Base-by-base conservation (phyloP, 352 stramenopile species). In the Phytophthora sp. region DNA sequence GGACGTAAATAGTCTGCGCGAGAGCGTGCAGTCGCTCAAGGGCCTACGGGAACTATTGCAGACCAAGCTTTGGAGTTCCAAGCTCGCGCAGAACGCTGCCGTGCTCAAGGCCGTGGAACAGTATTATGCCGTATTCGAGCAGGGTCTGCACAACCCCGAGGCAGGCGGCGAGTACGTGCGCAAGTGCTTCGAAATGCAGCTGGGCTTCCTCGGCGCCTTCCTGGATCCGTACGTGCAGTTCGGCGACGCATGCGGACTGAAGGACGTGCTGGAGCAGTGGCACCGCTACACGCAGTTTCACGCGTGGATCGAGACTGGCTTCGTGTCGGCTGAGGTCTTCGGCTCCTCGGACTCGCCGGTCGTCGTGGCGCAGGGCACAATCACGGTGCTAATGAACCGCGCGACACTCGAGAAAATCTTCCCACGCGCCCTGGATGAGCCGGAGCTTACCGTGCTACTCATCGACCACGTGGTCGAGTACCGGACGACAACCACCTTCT, bases 111-210 rank as follows among this genome's bases (percentile, higher is more conserved):
- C 82, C 31, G 74, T 77, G 8, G 63, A 84, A 51, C 78, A 89
- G 66, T 89, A 91, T 74, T 88, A 86, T 63, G 62, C 73, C 35
- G 77, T 91, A 36, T 89, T 91, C 53, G 56, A 65, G n/a, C 58
- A 70, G 21, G 82, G 82, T 1, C 61, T 91, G 45, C 74, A 86
- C 60, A 76, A 88, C 49, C 72, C 82, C 0, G 52, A 71, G 20
- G 75, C 67, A 1, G 77, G 73, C 1, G 69, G 49, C 16, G 42
- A 59, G 16, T 66, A 70, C 31, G 71, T 73, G 13, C 70, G 39
- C 18, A 74, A 77, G 49, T 85, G 73, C 66, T 84, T 77, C 61
- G 75, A 87, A 29, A 71, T 88, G 30, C 82, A 90, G 42, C 51
- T 83, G 18, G 45, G 47, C 52, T 90, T 91, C 24, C 52, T 89